Base-by-base conservation (phyloP, 2,329 filamentous ascomycete genomes). In the Bipolaris victoriae region DNA sequence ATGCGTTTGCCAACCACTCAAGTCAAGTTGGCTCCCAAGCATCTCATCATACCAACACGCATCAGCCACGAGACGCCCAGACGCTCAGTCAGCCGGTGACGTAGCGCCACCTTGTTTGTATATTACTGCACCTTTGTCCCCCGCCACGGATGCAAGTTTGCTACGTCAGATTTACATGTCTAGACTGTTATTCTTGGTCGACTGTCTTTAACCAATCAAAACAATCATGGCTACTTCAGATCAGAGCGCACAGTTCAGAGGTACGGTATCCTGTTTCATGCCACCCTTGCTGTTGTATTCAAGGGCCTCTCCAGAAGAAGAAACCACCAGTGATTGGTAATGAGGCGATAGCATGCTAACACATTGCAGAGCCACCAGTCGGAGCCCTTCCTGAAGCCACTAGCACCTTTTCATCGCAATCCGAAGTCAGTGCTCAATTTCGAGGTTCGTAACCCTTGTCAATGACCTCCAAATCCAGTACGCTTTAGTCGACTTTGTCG, bases 51-150 rank as follows among this genome's bases (percentile, higher is more conserved):
- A 48, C 53, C 35, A 47, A 52, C 57, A 41, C 51, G 57, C 50
- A 52, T 57, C 48, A 57, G 57, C 57, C 47, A 52, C 24, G 29
- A 37, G 22, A 40, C 33, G 40, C 49, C 40, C 20, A 43, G 31
- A 31, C 29, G 57, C 46, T 22, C 50, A n/a, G 54, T 60, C 41
- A 60, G 57, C 60, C 26, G 29, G 52, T 62, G 60, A 62, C 60
- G 60, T 62, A 57, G 57, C 35, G 41, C 43, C 16, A 47, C 35
- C 20, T 6, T 9, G 26, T 16, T 24, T 55, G 33, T 58, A 58
- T 58, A 58, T 58, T 10, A 51, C 15, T 13, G 39, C 40, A 39
- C 45, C 18, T 24, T 26, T 37, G 24, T 35, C 18, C 20, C 24
- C 13, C 20, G n/a, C 29, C 36, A 36, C 36, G 24, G 41, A 43